These are phyloP conservation scores for Otatea glauca DNA, from an alignment of 176 grass and related monocot species.

Conservation along the genomic window DNA sequence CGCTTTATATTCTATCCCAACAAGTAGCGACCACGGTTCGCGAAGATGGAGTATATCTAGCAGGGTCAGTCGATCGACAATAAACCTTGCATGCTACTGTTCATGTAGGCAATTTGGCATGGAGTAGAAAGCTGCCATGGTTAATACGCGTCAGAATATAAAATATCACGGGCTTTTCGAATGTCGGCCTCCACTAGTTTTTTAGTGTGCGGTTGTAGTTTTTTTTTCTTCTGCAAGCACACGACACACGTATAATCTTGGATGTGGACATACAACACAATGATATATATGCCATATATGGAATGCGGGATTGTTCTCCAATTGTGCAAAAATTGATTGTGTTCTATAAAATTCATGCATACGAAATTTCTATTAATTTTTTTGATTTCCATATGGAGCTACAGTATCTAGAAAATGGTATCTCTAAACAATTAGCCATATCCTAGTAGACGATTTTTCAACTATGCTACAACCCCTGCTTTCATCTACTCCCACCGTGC, in stretches of 20 bases:
- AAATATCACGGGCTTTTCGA: constrained; percentile 40
- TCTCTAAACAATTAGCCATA: too few relatives aligned
- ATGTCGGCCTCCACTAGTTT: constrained; percentile 42
- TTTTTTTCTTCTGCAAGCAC: neutral
- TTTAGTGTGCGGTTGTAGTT: neutral
- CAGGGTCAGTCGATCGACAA: neutral
- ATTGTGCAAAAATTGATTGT: neutral
- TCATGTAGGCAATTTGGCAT: constrained; percentile 45
- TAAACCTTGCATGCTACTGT: constrained; percentile 49
- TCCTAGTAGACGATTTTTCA: too few relatives aligned
- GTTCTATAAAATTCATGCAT: too few relatives aligned
- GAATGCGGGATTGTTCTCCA: neutral
- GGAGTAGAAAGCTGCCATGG: constrained; percentile 29
- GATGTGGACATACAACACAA: neutral
- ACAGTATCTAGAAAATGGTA: neutral
- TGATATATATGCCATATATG: neutral
- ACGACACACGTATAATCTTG: neutral
- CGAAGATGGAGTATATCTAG: neutral
- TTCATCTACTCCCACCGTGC: too few relatives aligned
- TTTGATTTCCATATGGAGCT: neutral
- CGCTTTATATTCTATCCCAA: constrained; percentile 32
- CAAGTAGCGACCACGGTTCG: constrained; percentile 13
- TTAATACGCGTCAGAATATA: neutral
- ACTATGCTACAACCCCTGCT: too few relatives aligned
- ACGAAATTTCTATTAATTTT: neutral